phyloP scores from a whole-genome alignment of 2,329 filamentous ascomycete species.

The Diaporthe capsici region DNA sequence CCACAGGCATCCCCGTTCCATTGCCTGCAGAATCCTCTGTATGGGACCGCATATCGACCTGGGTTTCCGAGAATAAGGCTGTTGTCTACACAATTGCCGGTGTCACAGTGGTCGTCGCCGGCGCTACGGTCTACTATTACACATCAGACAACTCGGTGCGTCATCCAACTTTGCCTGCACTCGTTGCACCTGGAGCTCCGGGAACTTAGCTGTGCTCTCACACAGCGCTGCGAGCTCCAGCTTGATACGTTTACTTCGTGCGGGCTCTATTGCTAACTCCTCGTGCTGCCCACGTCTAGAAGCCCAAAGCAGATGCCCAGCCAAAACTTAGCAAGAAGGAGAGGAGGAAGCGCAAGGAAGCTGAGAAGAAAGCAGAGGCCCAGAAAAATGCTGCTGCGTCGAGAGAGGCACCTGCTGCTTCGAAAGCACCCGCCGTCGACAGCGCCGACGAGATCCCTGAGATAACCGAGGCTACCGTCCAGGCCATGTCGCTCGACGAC shows the following conservation, averaged over 20 bases:
- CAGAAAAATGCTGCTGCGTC: constrained; percentile 54
- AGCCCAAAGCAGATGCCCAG: constrained; percentile 61
- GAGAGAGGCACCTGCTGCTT: constrained; percentile 47
- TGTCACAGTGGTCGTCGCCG: constrained; percentile 88
- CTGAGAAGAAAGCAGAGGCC: constrained; percentile 70
- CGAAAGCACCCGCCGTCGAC: constrained; percentile 68
- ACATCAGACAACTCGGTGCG: constrained; percentile 74
- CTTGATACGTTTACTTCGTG: background rate
- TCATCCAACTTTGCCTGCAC: constrained; percentile 40
- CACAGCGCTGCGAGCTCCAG: background rate
- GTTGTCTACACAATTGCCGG: constrained; percentile 97
- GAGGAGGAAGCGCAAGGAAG: constrained; percentile 88
- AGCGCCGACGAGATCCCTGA: constrained; percentile 79
- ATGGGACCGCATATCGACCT: constrained; percentile 91
- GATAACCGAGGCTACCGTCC: constrained; percentile 70
- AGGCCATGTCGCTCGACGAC: constrained; percentile 70
- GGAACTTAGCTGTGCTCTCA: background rate
- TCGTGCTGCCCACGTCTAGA: constrained; percentile 4
- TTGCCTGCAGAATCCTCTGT: constrained; percentile 75
- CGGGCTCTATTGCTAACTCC: constrained; percentile 5
- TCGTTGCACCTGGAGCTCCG: background rate
- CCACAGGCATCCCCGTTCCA: constrained; percentile 61
- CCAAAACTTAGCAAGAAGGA: constrained; percentile 92
- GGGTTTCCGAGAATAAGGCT: constrained; percentile 96
- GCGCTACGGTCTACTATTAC: constrained; percentile 94